Conservation (phyloP, 2,329 filamentous ascomycete species). For the Raffaelea ambrosiae region DNA sequence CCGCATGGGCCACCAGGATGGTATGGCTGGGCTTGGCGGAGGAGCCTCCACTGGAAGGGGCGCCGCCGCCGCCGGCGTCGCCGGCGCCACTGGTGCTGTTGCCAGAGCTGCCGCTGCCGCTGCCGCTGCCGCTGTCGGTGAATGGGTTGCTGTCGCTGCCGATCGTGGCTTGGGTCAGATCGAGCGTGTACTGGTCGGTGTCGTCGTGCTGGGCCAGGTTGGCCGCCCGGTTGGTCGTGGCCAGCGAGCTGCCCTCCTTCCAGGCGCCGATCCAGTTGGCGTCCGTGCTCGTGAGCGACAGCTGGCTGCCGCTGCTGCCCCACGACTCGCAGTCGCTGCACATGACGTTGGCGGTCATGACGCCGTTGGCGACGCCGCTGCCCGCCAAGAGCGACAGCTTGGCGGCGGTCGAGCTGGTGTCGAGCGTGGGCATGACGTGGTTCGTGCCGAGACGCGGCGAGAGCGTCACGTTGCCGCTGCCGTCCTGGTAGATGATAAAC, state of each 20-base stretch:
- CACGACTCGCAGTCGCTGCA: conserved; percentile 45
- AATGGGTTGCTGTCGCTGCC: conserved; percentile 45
- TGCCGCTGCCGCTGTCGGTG: conserved; percentile 12
- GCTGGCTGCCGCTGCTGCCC: conserved; percentile 28
- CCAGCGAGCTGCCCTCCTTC: conserved; percentile 36
- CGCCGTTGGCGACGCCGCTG: conserved; percentile 41
- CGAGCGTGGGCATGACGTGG: conserved; percentile 37
- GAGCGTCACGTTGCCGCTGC: conserved; percentile 50
- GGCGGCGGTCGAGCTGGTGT: conserved; percentile 28
- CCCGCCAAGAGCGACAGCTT: conserved; percentile 47
- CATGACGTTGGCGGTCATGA: conserved; percentile 52
- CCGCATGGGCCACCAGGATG: conserved; percentile 40
- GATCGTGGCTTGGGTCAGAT: conserved; percentile 39
- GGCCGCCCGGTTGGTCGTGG: conserved; percentile 29
- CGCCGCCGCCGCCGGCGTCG: neutral
- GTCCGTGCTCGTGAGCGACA: conserved; percentile 31
- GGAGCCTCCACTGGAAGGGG: neutral
- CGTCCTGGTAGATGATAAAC: conserved; percentile 54
- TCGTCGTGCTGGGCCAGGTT: conserved; percentile 38
- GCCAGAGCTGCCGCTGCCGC: conserved; percentile 6
- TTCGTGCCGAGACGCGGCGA: conserved; percentile 44
- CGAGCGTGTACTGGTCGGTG: conserved; percentile 33
- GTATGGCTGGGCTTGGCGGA: neutral
- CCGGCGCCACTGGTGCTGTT: neutral
- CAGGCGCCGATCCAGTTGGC: conserved; percentile 47